A percentile compares a stretch with the other conserved stretches of the same genome.
Conservation (phyloP, 2,329 filamentous ascomycete species). For the Botryotinia calthae region DNA sequence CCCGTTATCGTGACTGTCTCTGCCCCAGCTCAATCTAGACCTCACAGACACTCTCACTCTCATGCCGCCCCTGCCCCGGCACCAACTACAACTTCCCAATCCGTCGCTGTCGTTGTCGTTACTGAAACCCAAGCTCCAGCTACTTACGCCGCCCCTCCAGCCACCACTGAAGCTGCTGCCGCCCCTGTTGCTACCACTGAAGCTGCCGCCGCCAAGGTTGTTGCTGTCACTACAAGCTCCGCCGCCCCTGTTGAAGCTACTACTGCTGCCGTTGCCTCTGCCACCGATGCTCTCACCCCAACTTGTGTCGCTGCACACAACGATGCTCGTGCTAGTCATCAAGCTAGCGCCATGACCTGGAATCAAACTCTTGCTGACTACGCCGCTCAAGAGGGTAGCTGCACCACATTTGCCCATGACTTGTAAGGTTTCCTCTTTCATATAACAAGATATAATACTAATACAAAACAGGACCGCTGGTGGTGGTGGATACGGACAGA, state of each 20-base stretch:
- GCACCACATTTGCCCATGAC: slow-evolving; percentile 73
- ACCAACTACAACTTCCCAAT: slow-evolving; percentile 16
- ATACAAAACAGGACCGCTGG: slow-evolving; percentile 49
- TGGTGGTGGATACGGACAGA: slow-evolving; percentile 78
- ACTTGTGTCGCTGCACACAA: slow-evolving; percentile 60
- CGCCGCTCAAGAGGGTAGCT: slow-evolving; percentile 61
- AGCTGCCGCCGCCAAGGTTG: background rate
- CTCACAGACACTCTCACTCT: slow-evolving; percentile 14
- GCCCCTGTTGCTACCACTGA: background rate
- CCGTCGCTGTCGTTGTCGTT: slow-evolving; percentile 5
- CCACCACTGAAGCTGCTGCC: background rate
- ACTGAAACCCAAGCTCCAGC: slow-evolving; percentile 4
- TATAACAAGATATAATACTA: slow-evolving; percentile 32
- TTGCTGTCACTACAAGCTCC: background rate
- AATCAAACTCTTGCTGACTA: slow-evolving; percentile 59
- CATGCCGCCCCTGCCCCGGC: slow-evolving; percentile 4
- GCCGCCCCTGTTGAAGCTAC: background rate
- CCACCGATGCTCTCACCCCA: slow-evolving; percentile 21
- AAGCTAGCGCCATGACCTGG: slow-evolving; percentile 64
- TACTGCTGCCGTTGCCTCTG: slow-evolving; percentile 19
- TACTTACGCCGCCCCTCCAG: slow-evolving; percentile 1
- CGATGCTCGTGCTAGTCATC: slow-evolving; percentile 80
- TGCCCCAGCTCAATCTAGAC: slow-evolving; percentile 18
- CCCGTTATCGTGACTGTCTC: slow-evolving; percentile 13
- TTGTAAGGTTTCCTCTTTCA: slow-evolving; percentile 52